These are phyloP conservation scores for Calocybe cyanea DNA, from an alignment of 768 basidiomycete genomes.

Conservation along the genomic window DNA sequence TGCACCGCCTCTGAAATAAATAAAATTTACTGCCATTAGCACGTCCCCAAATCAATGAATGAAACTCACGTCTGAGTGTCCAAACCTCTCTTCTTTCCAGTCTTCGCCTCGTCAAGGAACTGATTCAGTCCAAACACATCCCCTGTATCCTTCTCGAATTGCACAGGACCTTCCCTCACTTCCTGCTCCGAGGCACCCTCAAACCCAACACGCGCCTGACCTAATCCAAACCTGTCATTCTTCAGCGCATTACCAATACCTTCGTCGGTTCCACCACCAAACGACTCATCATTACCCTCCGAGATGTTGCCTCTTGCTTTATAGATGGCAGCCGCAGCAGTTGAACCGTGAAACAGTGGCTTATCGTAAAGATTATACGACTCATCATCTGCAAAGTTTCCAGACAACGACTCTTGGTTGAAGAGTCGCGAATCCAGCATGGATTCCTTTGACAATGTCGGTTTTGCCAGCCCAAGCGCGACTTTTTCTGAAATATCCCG, in stretches of 20 bases:
- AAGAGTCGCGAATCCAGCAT: conserved; percentile 97
- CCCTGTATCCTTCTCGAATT: conserved; percentile 97
- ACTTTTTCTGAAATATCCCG: conserved; percentile 99
- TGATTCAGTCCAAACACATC: conserved; percentile 97
- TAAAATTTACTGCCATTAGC: no score
- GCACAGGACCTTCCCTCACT: conserved; percentile 88
- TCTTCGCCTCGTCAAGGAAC: conserved; percentile 96
- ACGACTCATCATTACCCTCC: conserved; percentile 86
- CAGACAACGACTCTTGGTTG: conserved; percentile 88
- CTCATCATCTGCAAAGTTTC: conserved; percentile 86
- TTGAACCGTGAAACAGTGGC: conserved; percentile 93
- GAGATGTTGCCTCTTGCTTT: conserved; percentile 86
- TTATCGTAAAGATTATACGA: conserved; percentile 93
- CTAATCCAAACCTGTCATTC: conserved; percentile 92
- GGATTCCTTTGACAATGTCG: conserved; percentile 91
- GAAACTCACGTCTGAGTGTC: conserved; percentile 67
- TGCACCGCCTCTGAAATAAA: conserved; percentile 42
- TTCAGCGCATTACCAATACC: conserved; percentile 87
- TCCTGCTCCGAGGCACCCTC: conserved; percentile 88
- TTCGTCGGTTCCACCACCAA: conserved; percentile 93
- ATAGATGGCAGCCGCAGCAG: conserved; percentile 99
- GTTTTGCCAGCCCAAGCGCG: conserved; percentile 95
- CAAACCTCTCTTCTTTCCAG: conserved; percentile 86
- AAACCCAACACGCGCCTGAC: conserved; percentile 80
- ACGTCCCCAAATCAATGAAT: no score